These are phyloP conservation scores for Dimargaris verticillata DNA, from an alignment of 192 early-diverging fungal species.

Conservation along the genomic window DNA sequence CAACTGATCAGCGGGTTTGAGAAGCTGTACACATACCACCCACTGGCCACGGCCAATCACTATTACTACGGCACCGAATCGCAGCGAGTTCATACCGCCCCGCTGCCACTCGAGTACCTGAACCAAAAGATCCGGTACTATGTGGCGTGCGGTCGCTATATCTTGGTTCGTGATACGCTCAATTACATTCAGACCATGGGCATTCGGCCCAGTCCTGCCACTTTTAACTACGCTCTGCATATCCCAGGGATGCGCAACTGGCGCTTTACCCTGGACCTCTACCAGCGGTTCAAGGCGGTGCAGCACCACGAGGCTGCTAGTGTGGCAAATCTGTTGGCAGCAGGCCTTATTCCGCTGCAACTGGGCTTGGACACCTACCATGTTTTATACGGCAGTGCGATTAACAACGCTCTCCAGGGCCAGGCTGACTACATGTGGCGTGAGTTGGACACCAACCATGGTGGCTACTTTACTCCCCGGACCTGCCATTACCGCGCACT, in stretches of 20 bases:
- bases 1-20: neutral
- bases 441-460: neutral
- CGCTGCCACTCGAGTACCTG: neutral
- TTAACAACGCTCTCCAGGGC: neutral
- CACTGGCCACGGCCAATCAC: neutral
- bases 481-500: neutral
- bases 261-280: neutral
- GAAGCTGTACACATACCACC: neutral
- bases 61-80: no score
- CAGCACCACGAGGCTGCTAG: neutral
- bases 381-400: neutral
- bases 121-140: conserved; percentile 1
- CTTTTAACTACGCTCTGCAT: neutral
- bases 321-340: neutral
- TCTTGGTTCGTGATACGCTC: neutral
- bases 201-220: conserved; percentile 4
- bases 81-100: no score
- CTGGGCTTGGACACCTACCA: neutral
- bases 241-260: neutral
- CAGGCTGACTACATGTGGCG: neutral
- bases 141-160: neutral
- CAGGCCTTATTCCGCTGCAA: neutral
- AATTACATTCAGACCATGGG: neutral
- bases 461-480: neutral
- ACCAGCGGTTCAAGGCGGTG: neutral